Evolutionary conservation across 2,329 filamentous ascomycete species (phyloP).

Genomic region (Sporothrix curviconia): DNA sequence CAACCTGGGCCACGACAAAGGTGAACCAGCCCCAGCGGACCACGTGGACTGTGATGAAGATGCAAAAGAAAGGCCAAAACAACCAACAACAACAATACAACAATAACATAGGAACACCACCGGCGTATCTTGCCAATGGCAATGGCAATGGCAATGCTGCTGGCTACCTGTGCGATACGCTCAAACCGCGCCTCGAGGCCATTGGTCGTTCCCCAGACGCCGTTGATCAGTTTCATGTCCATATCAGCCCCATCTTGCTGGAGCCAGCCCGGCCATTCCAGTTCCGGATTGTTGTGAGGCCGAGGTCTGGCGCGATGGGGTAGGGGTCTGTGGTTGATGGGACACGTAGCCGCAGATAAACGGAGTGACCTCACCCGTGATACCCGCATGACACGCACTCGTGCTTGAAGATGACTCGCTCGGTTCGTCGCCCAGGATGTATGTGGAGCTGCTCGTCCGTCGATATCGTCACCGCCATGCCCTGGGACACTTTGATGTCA

Average conservation of each 20-base stretch:
- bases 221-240: constrained; percentile 5
- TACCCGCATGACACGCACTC: constrained; percentile 3
- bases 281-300: constrained; percentile 1
- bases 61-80: too few species aligned
- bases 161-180: neutral
- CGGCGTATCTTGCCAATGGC: too few species aligned
- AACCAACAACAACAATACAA: too few species aligned
- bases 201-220: constrained; percentile 3
- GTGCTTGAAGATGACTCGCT: neutral
- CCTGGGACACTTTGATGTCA: neutral
- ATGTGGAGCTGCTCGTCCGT: neutral
- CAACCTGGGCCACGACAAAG: constrained; percentile 21
- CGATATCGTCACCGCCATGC: neutral
- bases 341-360: constrained; percentile 5
- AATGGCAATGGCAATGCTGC: neutral
- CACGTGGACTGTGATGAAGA: too few species aligned
- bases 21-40: constrained; percentile 28
- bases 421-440: neutral
- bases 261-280: constrained; percentile 5
- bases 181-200: constrained; percentile 1
- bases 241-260: constrained; percentile 1
- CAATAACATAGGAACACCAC: too few species aligned
- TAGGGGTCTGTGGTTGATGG: neutral
- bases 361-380: neutral
- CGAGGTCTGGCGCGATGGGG: neutral